Base-by-base conservation (phyloP, 441 rosid species). In the Caryocar brasiliense region DNA sequence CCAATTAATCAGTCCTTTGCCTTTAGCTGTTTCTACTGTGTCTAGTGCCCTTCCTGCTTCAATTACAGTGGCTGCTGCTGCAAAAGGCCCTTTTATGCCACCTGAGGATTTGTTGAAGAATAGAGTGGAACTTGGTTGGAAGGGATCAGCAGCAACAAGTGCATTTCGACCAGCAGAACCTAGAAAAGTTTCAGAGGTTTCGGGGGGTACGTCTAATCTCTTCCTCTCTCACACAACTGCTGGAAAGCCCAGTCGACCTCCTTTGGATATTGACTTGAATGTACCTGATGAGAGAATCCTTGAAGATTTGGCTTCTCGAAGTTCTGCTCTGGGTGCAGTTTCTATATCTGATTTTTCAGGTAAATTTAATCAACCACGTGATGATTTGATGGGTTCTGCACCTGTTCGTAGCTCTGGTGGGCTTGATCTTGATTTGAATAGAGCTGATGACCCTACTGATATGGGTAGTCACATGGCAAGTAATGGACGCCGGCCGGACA, bases 101-200 rank as follows among this genome's bases (percentile, higher is more conserved):
- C 93, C 78, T 11, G 85, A 83, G 15, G 82, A 91, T 55, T 61
- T 83, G 6, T 47, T 87, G 63, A 78, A 73, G 73, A 78, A 70
- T 49, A 87, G 74, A 70, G 84, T 70, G 21, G 69, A 64, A 56
- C 70, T 85, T 71, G 93, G 98, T 36, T 87, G 98, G 98, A 91
- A 86, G 72, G 98, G 98, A 49, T 85, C 98, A 28, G 98, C 98
- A 3, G 96, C 98, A 42, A 91, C 98, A n/a, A 91, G 98, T 67
- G 98, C 98, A 12, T 91, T 91, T 64, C 73, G 98, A 2, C 98
- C 96, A 19, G 93, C 98, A 43, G 98, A 85, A 65, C 92, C 96
- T 18, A 73, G 98, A 61, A 87, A 76, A 67, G 33, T 30, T 23
- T 54, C 68, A 43, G 96, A 90, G 37, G 68, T 64, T 37, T 59